These are phyloP conservation scores for Kuraishia hungarica DNA, from an alignment of 805 yeast genomes.

Conservation along the genomic window DNA sequence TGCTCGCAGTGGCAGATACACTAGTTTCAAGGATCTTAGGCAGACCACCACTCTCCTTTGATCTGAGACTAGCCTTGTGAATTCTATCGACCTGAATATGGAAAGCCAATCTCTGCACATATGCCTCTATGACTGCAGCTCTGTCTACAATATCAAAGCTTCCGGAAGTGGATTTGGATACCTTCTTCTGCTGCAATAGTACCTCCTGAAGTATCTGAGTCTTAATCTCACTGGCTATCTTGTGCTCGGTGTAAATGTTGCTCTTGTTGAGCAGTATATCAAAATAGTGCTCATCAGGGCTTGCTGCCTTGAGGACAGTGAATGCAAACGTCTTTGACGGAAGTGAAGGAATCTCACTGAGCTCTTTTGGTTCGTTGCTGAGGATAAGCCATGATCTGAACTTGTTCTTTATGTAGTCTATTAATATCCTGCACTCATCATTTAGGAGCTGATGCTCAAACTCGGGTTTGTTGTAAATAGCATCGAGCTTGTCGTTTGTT, in stretches of 20 bases:
- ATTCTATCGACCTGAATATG: constrained; percentile 61
- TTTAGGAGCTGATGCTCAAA: constrained; percentile 33
- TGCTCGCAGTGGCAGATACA: neutral
- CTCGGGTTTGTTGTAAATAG: constrained; percentile 37
- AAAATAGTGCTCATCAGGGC: constrained; percentile 36
- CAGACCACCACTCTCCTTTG: constrained; percentile 6
- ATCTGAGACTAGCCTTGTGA: constrained; percentile 36
- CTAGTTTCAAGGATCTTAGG: neutral
- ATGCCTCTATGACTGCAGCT: constrained; percentile 34
- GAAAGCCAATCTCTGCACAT: constrained; percentile 44
- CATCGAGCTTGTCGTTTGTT: constrained; percentile 37
- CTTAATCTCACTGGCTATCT: constrained; percentile 28
- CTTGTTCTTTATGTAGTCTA: constrained; percentile 61
- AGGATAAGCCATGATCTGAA: constrained; percentile 54
- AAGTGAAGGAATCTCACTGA: constrained; percentile 19
- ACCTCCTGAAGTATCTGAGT: constrained; percentile 29
- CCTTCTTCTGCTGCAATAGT: constrained; percentile 11
- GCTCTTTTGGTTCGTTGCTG: constrained; percentile 36
- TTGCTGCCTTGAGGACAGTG: constrained; percentile 28
- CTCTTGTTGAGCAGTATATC: constrained; percentile 33
- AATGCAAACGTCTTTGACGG: constrained; percentile 23
- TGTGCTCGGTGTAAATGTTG: constrained; percentile 51
- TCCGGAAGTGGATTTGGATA: neutral
- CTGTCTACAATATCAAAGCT: constrained; percentile 31
- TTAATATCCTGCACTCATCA: constrained; percentile 57